Evolutionary conservation across 768 basidiomycete species (phyloP).

Genomic region (Hypholoma sublateritium): DNA sequence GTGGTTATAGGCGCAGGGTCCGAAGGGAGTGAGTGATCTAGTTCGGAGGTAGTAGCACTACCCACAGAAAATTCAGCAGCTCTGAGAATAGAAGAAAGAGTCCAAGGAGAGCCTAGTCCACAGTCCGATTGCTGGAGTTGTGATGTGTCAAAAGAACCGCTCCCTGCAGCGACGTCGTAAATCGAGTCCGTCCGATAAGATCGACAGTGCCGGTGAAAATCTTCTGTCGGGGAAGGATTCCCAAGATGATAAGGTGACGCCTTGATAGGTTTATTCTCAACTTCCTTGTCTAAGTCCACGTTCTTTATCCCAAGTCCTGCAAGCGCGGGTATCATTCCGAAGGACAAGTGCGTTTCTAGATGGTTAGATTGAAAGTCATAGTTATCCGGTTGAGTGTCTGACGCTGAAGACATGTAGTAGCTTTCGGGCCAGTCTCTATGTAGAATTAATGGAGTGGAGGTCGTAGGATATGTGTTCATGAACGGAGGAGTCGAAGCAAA

Average conservation of each 20-base stretch:
- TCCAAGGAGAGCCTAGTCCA: constrained; percentile 19
- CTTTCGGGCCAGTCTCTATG: constrained; percentile 19
- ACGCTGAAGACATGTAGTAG: constrained; percentile 10
- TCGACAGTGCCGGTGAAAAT: constrained; percentile 7
- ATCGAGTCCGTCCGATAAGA: constrained; percentile 9
- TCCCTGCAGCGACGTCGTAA: constrained; percentile 2
- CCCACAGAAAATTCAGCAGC: constrained; percentile 18
- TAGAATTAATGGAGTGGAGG: constrained; percentile 23
- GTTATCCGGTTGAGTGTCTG: constrained; percentile 13
- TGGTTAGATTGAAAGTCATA: constrained; percentile 39
- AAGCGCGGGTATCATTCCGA: constrained; percentile 16
- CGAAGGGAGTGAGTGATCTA: constrained; percentile 2
- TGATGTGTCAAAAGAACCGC: background rate
- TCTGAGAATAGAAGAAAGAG: constrained; percentile 20
- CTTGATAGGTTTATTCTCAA: constrained; percentile 6
- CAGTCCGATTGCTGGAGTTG: background rate
- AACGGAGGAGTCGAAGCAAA: constrained; percentile 8
- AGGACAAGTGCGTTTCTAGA: constrained; percentile 16
- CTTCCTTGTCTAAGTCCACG: constrained; percentile 15
- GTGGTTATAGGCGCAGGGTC: constrained; percentile 7
- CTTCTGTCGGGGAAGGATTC: background rate
- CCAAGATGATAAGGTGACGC: background rate
- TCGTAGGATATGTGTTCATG: constrained; percentile 11
- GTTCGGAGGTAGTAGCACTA: constrained; percentile 11
- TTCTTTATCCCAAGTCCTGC: constrained; percentile 32